phyloP scores from a whole-genome alignment of 192 early-diverging fungal species.

The Coemansia javaensis region DNA sequence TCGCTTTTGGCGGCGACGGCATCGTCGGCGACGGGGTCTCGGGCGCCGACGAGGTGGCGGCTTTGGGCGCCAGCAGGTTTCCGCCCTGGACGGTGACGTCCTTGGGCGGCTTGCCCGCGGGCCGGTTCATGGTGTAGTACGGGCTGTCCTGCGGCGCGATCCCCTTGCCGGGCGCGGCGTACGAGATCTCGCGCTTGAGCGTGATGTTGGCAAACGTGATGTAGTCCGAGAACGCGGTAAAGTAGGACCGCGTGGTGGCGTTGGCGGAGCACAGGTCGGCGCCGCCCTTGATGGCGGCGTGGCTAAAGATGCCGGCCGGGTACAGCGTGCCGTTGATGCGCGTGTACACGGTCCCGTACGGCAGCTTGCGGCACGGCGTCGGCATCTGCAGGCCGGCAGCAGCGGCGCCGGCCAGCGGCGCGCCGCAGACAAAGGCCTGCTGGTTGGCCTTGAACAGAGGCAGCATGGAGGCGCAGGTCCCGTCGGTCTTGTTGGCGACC shows the following conservation, averaged over 20 bases:
- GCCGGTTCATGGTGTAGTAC: constrained; percentile 2
- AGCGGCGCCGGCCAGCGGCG: neutral
- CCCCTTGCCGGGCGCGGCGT: neutral
- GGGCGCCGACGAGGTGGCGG: no score
- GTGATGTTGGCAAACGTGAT: constrained; percentile 8
- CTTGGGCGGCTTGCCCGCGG: neutral
- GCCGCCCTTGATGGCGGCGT: constrained; percentile 3
- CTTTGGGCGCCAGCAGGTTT: neutral
- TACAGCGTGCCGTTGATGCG: constrained; percentile 4
- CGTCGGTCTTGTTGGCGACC: neutral
- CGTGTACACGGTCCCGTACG: constrained; percentile 15
- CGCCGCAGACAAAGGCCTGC: constrained; percentile 8
- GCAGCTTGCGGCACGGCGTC: neutral
- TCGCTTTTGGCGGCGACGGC: no score
- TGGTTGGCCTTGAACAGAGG: constrained; percentile 12
- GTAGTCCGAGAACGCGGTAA: constrained; percentile 11
- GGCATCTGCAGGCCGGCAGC: no score
- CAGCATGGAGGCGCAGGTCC: constrained; percentile 3
- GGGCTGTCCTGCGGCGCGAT: constrained; percentile 4
- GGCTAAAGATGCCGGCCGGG: constrained; percentile 22
- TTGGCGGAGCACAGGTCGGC: constrained; percentile 7
- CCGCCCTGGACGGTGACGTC: neutral
- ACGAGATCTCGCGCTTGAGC: constrained; percentile 5
- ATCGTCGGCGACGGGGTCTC: no score
- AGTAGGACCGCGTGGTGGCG: constrained; percentile 7